Conservation (phyloP, 768 basidiomycete genomes). For the Leccinum barrowsii region DNA sequence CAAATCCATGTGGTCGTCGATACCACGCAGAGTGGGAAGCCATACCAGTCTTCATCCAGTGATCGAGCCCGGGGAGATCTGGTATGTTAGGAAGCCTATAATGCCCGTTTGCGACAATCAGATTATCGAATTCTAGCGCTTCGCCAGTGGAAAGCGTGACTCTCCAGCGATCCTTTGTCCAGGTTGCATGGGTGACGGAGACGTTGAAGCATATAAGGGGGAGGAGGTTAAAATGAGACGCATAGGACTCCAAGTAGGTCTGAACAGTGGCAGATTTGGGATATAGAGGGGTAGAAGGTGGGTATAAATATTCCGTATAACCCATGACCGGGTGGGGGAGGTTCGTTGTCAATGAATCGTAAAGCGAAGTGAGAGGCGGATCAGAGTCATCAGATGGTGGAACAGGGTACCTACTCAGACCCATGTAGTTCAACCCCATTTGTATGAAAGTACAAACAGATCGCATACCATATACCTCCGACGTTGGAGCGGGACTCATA, state of each 20-base stretch:
- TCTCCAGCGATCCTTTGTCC: conserved; percentile 45
- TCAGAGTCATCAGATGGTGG: conserved; percentile 36
- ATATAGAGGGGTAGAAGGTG: conserved; percentile 68
- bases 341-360: conserved; percentile 81
- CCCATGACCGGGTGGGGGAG: conserved; percentile 78
- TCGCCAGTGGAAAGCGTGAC: conserved; percentile 42
- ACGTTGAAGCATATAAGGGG: conserved; percentile 64
- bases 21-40: conserved; percentile 71
- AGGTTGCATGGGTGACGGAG: conserved; percentile 45
- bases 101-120: conserved; percentile 77
- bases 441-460: neutral
- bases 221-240: conserved; percentile 55
- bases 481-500: conserved; percentile 65
- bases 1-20: conserved; percentile 43
- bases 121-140: conserved; percentile 48
- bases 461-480: conserved; percentile 73
- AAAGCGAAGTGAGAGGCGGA: conserved; percentile 65
- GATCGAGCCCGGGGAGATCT: conserved; percentile 50
- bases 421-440: neutral
- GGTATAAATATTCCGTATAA: conserved; percentile 60
- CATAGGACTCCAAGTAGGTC: conserved; percentile 67
- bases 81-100: conserved; percentile 65
- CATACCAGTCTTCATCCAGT: conserved; percentile 51
- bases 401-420: conserved; percentile 50
- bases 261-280: conserved; percentile 60